Evolutionary conservation across 2,329 filamentous ascomycete species (phyloP), one percentile per base, ranked within the genome.

Genomic region (Penicillium nordicum): DNA sequence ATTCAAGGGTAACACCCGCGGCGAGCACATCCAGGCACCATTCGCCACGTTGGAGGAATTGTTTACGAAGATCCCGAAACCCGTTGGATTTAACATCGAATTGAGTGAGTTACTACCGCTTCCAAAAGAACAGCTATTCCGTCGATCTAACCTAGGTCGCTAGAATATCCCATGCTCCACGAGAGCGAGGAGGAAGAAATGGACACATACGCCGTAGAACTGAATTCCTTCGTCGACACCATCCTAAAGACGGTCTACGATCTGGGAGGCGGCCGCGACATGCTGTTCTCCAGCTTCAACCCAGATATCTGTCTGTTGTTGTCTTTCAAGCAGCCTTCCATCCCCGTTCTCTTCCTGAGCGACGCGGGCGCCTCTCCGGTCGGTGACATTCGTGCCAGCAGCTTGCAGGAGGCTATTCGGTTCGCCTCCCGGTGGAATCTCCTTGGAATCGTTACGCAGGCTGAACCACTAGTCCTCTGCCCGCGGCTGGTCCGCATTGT

Each of bases 211-310:
- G 92, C 91, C 0, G 90, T 97, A 45, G 94, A 99, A 76, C 83
- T 97, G 65, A 97, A 97, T 76, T 91, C 88, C 1, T 99, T 97
- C 73, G 93, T 95, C 69, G 94, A 99, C 73, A 96, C 91, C 0
- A 89, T 99, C 4, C 81, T 99, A 9, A 82, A 82, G 43, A 94
- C 90, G 74, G 93, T 97, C 5, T 99, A 97, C 69, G 91, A 96
- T 64, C 77, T 92, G 52, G 88, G 88, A 27, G 84, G 85, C 57
- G 84, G 87, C 57, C 84, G 94, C n/a, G 92, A 96, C 76, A 88
- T 99, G 73, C 91, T 99, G 63, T 97, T 99, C 77, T 96, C 90
- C 62, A 94, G 89, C 48, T 99, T 99, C 79, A 96, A 97, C 75
- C 94, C 94, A 0, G 94, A 99, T 68, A 92, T 99, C 44, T 99